phyloP scores from a whole-genome alignment of 2,329 filamentous ascomycete species.

The Calonectria henricotiae region DNA sequence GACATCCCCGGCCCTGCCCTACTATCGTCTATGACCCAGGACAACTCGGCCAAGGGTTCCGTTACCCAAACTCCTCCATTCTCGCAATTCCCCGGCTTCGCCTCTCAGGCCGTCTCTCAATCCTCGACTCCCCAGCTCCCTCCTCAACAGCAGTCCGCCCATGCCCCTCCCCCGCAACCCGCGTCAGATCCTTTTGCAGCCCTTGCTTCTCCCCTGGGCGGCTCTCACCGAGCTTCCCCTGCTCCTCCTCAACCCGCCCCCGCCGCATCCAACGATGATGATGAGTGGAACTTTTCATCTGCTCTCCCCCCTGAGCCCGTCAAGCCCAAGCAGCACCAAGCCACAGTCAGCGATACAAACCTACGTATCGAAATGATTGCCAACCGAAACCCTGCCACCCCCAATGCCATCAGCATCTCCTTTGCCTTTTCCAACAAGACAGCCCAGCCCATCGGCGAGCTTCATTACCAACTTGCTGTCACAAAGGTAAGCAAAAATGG shows the following conservation, averaged over 20 bases:
- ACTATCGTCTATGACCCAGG: slow-evolving; percentile 76
- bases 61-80: slow-evolving; percentile 62
- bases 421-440: slow-evolving; percentile 91
- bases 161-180: slow-evolving; percentile 63
- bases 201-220: slow-evolving; percentile 56
- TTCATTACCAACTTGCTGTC: slow-evolving; percentile 94
- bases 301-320: slow-evolving; percentile 78
- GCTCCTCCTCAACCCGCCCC: slow-evolving; percentile 50
- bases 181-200: slow-evolving; percentile 70
- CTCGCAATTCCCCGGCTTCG: slow-evolving; percentile 71
- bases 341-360: slow-evolving; percentile 78
- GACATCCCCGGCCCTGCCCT: slow-evolving; percentile 77
- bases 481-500: slow-evolving; percentile 79
- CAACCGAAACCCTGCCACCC: slow-evolving; percentile 69
- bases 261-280: slow-evolving; percentile 74
- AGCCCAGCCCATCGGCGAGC: slow-evolving; percentile 78
- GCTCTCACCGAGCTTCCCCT: slow-evolving; percentile 52
- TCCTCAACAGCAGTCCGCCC: slow-evolving; percentile 64
- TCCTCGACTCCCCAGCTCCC: slow-evolving; percentile 70
- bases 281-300: slow-evolving; percentile 96
- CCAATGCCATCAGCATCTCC: slow-evolving; percentile 77
- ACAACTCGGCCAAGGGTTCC: slow-evolving; percentile 71
- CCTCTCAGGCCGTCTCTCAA: slow-evolving; percentile 68
- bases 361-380: slow-evolving; percentile 84
- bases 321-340: slow-evolving; percentile 75